Conservation (phyloP, 495 filamentous ascomycete genomes). For the Pyronema domesticum region DNA sequence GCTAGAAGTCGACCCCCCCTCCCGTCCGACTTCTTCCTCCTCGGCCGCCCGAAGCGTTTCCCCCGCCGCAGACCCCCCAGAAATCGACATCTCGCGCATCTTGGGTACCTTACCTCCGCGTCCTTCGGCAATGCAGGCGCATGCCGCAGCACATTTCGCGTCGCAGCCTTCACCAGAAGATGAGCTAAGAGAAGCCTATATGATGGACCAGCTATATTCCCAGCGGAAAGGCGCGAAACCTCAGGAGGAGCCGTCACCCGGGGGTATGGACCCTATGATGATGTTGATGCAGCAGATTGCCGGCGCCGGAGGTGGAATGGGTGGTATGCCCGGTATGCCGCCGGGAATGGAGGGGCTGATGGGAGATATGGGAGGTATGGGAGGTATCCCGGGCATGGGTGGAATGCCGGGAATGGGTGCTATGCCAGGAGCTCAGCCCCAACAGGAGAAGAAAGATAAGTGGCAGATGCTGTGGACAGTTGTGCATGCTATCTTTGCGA, state of each 20-base stretch:
- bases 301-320: constrained; percentile 9
- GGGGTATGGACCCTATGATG: constrained; percentile 20
- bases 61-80: constrained; percentile 41
- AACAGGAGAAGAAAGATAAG: constrained; percentile 5
- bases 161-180: constrained; percentile 20
- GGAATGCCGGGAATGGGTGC: neutral
- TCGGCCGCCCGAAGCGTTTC: constrained; percentile 4
- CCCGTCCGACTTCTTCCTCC: neutral
- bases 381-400: constrained; percentile 9
- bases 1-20: neutral
- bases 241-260: neutral
- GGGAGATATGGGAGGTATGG: constrained; percentile 16
- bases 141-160: constrained; percentile 10
- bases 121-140: neutral
- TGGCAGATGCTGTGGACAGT: constrained; percentile 20
- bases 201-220: constrained; percentile 8
- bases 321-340: constrained; percentile 8
- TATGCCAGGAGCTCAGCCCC: neutral
- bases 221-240: neutral
- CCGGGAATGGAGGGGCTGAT: neutral
- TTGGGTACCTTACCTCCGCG: constrained; percentile 34
- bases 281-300: constrained; percentile 21
- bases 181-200: constrained; percentile 31
- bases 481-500: constrained; percentile 12
- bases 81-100: constrained; percentile 45